Conservation (phyloP, 306 rosid genomes). For the Canavalia gladiata region DNA sequence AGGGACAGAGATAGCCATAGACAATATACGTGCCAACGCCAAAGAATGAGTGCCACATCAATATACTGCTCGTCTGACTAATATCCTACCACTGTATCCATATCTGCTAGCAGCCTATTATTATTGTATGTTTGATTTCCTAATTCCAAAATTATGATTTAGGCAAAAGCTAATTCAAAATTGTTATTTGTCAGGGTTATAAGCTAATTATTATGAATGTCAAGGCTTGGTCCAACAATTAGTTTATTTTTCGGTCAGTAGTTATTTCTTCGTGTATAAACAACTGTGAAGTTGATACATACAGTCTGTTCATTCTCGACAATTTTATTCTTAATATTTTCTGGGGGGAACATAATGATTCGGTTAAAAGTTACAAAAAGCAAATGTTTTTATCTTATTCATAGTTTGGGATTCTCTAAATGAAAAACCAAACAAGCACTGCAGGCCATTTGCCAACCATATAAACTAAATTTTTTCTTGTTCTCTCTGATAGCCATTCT, state of each 20-base stretch:
- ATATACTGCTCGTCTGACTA: constrained; percentile 33
- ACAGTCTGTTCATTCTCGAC: neutral
- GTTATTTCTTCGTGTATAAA: neutral
- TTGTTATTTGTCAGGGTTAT: neutral
- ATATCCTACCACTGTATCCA: neutral
- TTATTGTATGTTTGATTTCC: neutral
- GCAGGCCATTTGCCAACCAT: neutral
- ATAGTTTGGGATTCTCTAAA: neutral
- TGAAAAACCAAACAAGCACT: neutral
- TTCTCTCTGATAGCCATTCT: neutral
- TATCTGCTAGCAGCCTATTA: neutral
- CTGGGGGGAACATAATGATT: neutral
- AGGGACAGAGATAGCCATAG: neutral
- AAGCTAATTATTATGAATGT: neutral
- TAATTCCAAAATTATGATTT: constrained; percentile 3
- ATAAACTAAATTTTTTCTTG: neutral
- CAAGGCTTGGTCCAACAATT: neutral
- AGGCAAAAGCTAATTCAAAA: neutral
- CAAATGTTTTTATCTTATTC: neutral
- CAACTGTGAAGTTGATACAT: neutral
- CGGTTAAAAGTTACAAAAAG: neutral
- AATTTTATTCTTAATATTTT: neutral
- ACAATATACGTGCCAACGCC: constrained; percentile 23
- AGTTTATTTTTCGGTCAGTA: neutral
- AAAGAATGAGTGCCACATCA: constrained; percentile 31